These are phyloP conservation scores for Quercus engelmannii DNA, from an alignment of 306 rosid species.

Conservation along the genomic window DNA sequence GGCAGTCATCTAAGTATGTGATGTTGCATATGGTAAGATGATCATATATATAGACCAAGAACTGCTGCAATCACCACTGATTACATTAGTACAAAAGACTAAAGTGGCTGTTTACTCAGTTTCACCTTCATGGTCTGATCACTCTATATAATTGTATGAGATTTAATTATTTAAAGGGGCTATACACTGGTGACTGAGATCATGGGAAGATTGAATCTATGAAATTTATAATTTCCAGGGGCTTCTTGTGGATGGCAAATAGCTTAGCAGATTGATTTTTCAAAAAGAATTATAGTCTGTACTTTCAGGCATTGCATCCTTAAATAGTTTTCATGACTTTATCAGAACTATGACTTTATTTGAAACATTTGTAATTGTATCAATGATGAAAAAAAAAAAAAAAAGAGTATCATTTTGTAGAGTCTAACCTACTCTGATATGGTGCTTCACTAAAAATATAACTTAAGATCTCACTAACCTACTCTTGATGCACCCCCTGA, in stretches of 20 bases:
- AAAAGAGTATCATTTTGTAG: too few species aligned
- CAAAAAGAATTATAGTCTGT: neutral
- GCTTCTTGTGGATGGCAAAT: neutral
- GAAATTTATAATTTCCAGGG: neutral
- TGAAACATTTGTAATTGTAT: too few species aligned
- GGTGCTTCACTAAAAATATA: too few species aligned
- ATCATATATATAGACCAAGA: neutral
- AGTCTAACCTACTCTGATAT: too few species aligned
- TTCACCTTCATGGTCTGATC: neutral
- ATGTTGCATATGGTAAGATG: neutral
- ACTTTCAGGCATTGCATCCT: neutral
- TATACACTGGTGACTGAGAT: neutral
- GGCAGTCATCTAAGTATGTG: neutral
- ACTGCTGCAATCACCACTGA: neutral
- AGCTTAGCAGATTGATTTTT: neutral
- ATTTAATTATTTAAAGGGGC: neutral
- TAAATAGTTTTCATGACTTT: neutral
- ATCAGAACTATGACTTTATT: too few species aligned
- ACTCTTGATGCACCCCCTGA: too few species aligned
- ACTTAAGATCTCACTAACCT: too few species aligned
- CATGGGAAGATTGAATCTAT: neutral
- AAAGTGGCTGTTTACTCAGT: neutral
- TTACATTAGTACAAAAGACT: neutral
- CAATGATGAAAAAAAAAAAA: too few species aligned
- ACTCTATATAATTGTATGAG: neutral